phyloP scores from a whole-genome alignment of 2,329 filamentous ascomycete species.

The Kalmusia sp. region DNA sequence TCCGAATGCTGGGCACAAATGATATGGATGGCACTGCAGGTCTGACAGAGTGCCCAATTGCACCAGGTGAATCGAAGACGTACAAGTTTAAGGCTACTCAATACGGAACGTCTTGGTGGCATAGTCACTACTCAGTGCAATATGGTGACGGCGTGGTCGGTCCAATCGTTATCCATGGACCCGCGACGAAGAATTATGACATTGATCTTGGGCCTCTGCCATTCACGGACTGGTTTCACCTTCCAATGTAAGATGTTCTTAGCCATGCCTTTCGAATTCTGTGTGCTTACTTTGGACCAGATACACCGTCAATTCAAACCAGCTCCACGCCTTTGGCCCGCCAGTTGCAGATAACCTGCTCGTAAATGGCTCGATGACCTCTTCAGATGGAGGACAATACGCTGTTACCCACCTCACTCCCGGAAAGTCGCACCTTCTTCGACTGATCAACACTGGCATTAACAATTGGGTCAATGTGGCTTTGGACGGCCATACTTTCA shows the following conservation, averaged over 20 bases:
- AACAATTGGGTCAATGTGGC: conserved; percentile 48
- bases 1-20: conserved; percentile 52
- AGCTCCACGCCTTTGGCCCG: conserved; percentile 47
- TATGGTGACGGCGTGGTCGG: conserved; percentile 48
- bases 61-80: conserved; percentile 57
- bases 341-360: conserved; percentile 55
- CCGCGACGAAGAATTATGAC: conserved; percentile 48
- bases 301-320: conserved; percentile 39
- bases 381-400: conserved; percentile 37
- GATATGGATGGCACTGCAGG: conserved; percentile 56
- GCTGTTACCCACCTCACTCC: conserved; percentile 41
- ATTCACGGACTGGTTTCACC: conserved; percentile 49
- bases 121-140: conserved; percentile 38
- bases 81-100: conserved; percentile 46
- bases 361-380: conserved; percentile 64
- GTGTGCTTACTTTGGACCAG: conserved; percentile 17
- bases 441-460: conserved; percentile 51
- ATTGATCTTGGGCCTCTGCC: conserved; percentile 47
- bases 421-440: conserved; percentile 54
- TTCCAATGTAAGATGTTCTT: conserved; percentile 28
- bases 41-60: conserved; percentile 71
- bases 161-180: conserved; percentile 49
- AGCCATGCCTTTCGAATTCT: not conserved
- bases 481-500: conserved; percentile 51
- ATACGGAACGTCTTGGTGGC: conserved; percentile 45